Conservation (phyloP, 495 filamentous ascomycete genomes). For the Friedmanniomyces endolithicus region DNA sequence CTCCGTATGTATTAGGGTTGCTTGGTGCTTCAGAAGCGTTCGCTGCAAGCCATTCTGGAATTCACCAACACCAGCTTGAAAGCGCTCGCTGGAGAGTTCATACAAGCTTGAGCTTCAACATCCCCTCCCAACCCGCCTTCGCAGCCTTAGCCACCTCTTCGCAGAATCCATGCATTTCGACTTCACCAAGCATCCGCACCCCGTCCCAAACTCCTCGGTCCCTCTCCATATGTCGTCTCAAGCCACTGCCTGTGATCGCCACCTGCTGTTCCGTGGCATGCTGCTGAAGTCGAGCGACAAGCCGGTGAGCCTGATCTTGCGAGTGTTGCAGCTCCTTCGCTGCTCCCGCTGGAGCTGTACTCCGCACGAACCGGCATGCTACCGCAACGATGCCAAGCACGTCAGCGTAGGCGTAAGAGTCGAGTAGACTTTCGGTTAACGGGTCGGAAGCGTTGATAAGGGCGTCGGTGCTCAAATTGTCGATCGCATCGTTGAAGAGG, state of each 20-base stretch:
- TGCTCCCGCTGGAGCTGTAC: not conserved
- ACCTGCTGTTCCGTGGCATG: slow-evolving; percentile 2
- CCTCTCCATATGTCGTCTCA: not conserved
- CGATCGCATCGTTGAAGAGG: not conserved
- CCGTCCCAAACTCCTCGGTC: not conserved
- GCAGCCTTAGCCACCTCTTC: slow-evolving; percentile 9
- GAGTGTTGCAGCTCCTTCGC: not conserved
- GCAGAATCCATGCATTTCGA: slow-evolving; percentile 3
- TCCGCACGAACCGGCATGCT: not conserved
- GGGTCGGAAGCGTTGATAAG: not conserved
- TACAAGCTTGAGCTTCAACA: slow-evolving; percentile 3
- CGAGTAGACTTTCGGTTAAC: slow-evolving; percentile 1
- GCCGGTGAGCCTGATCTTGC: not conserved
- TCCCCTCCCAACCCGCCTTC: slow-evolving; percentile 18
- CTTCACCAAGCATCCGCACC: not conserved
- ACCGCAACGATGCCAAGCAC: not conserved
- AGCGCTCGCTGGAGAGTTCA: not conserved
- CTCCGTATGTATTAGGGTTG: too few species aligned
- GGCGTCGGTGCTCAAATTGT: not conserved
- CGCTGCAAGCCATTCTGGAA: too few species aligned
- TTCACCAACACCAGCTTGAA: not conserved
- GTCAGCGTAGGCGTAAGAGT: slow-evolving; percentile 10
- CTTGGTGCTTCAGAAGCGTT: too few species aligned
- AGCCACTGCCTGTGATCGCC: not conserved
- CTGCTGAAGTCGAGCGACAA: not conserved